Conservation (phyloP, 768 basidiomycete genomes). For the Suillus paluster region DNA sequence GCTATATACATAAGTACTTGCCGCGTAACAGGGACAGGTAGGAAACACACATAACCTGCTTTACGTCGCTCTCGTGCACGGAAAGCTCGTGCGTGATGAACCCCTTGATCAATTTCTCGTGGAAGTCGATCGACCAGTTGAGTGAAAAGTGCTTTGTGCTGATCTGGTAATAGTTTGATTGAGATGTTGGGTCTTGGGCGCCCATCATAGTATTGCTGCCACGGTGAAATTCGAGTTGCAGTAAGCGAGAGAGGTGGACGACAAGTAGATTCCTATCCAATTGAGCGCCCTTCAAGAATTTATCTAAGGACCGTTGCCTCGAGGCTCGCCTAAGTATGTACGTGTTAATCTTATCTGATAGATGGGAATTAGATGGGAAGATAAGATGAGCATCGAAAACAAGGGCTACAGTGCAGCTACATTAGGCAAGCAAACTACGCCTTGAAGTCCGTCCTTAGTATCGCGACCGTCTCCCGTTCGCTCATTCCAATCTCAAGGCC, state of each 20-base stretch:
- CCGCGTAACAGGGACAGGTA: neutral
- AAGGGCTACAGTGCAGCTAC: neutral
- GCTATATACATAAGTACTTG: slow-evolving; percentile 35
- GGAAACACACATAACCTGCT: slow-evolving; percentile 60
- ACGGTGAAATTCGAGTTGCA: neutral
- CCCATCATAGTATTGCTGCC: neutral
- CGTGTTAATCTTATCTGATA: too few relatives aligned
- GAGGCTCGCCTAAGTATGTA: neutral
- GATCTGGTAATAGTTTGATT: slow-evolving; percentile 79
- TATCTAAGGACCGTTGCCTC: neutral
- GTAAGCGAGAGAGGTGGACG: neutral
- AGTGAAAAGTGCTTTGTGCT: slow-evolving; percentile 69
- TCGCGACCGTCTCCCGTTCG: too few relatives aligned
- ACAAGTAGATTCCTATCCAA: neutral
- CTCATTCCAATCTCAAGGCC: too few relatives aligned
- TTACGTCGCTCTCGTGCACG: slow-evolving; percentile 55
- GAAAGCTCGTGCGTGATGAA: slow-evolving; percentile 64
- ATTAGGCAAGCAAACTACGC: slow-evolving; percentile 1
- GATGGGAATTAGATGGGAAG: too few relatives aligned
- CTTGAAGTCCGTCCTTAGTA: too few relatives aligned
- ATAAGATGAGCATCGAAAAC: neutral
- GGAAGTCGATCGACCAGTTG: slow-evolving; percentile 82
- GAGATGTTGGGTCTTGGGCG: slow-evolving; percentile 64
- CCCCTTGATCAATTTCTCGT: slow-evolving; percentile 61
- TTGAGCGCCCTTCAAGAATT: neutral